A percentile compares a stretch with the other conserved stretches of the same genome.
Evolutionary conservation across 2,329 filamentous ascomycete genomes (phyloP).

Genomic region (Alternaria angustiovoidea): DNA sequence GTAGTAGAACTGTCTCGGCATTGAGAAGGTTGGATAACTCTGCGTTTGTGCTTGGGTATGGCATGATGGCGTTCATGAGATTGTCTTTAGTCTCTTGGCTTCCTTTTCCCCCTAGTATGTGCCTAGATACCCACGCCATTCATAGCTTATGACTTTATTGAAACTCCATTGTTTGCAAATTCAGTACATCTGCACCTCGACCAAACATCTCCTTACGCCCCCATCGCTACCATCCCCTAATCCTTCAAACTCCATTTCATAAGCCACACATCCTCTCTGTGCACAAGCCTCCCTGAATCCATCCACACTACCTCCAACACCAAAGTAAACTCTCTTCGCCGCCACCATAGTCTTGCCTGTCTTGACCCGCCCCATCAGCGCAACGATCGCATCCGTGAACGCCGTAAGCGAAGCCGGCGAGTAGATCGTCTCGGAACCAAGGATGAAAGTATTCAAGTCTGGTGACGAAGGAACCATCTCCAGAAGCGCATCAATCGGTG

Average conservation of each 20-base stretch:
- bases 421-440: slow-evolving; percentile 86
- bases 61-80: background rate
- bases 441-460: slow-evolving; percentile 57
- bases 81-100: background rate
- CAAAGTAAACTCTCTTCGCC: slow-evolving; percentile 84
- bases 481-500: slow-evolving; percentile 63
- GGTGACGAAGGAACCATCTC: slow-evolving; percentile 59
- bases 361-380: slow-evolving; percentile 62
- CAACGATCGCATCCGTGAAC: slow-evolving; percentile 73
- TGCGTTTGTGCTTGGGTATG: background rate
- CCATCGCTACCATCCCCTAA: slow-evolving; percentile 48
- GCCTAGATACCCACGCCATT: slow-evolving; percentile 13
- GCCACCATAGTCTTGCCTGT: slow-evolving; percentile 71
- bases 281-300: slow-evolving; percentile 66
- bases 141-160: background rate
- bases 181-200: slow-evolving; percentile 55
- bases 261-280: slow-evolving; percentile 54
- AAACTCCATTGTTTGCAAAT: background rate
- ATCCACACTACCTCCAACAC: slow-evolving; percentile 81
- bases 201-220: slow-evolving; percentile 57
- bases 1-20: background rate
- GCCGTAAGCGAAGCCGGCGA: slow-evolving; percentile 73
- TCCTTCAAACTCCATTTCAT: slow-evolving; percentile 59
- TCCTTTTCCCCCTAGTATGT: background rate
- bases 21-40: background rate